Evolutionary conservation across 2,329 filamentous ascomycete species (phyloP), one percentile per base, ranked within the genome.

Genomic region (Periconia digitata): DNA sequence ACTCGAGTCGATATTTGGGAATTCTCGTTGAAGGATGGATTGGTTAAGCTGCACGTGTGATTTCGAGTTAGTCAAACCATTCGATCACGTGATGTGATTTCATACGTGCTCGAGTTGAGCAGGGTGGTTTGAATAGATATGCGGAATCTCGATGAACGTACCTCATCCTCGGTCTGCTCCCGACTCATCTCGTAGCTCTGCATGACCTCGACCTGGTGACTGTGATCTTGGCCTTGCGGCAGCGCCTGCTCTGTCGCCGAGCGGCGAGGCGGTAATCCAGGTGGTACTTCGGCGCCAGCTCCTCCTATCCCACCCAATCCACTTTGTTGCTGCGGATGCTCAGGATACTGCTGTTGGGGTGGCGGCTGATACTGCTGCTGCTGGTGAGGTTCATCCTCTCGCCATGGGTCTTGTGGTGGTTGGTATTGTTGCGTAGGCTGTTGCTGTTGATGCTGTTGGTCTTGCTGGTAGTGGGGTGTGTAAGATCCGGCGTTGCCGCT

Each of bases 1-100:
- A 47, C 66, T 72, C 2, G 70, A 67, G 56, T 76, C 74, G n/a
- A 76, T 57, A n/a, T 57, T 63, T 1, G 74, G 74, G 44, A 74
- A 76, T 59, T 76, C 73, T 15, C 67, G 50, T 60, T 73, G 67
- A 55, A 76, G 53, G 23, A 64, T 64, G 50, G 69, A 73, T 20
- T 75, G 70, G 49, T 76, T 72, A 18, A 63, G 59, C 44, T 42
- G 12, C 40, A 42, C n/a, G 12, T 3, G 10, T 32, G 27, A 32
- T 32, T 32, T 13, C 10, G 3, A 32, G 4, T 5, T 12, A 15
- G 10, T 32, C 27, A 32, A 4, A 12, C 27, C 3, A 17, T 37
- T 21, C 12, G 35, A 17, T 32, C 27, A 32, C 27, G 27, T 32
- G 27, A 32, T 12, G 10, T n/a, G n/a, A 32, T 10, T 15, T 18